Percentiles rank a stretch among this genome's conserved stretches.
Evolutionary conservation across 2,329 filamentous ascomycete genomes (phyloP).

Genomic region (Phaeomoniella chlamydospora): DNA sequence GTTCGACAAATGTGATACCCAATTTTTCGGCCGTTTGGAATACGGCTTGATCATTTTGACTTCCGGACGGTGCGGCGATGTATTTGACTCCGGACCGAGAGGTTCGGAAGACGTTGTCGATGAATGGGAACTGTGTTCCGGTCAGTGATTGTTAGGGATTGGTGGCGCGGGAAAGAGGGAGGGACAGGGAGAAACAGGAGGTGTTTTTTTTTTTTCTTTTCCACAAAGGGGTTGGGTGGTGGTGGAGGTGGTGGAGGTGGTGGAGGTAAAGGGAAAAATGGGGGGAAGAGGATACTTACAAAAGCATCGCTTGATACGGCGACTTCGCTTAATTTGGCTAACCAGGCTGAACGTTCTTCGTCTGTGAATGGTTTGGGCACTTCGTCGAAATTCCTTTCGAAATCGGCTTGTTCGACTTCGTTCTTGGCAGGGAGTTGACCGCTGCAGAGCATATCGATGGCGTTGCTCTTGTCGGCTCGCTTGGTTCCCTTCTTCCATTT

Average conservation of each 20-base stretch:
- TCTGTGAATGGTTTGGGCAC: constrained; percentile 70
- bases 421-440: constrained; percentile 65
- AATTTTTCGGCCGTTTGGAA: constrained; percentile 82
- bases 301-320: constrained; percentile 91
- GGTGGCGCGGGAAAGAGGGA: too few relatives aligned
- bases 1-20: constrained; percentile 88
- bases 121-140: constrained; percentile 73
- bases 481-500: constrained; percentile 98
- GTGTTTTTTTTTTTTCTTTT: too few relatives aligned
- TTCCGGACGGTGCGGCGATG: constrained; percentile 83
- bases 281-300: constrained; percentile 39
- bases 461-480: constrained; percentile 94
- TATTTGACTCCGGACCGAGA: constrained; percentile 85
- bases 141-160: constrained; percentile 4
- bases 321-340: constrained; percentile 59
- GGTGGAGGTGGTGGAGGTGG: too few relatives aligned
- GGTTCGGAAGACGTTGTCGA: constrained; percentile 92
- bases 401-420: constrained; percentile 71
- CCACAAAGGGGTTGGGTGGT: too few relatives aligned
- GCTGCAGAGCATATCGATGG: constrained; percentile 87
- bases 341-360: constrained; percentile 76
- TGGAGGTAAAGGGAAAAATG: neutral
- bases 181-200: constrained; percentile 1
- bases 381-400: constrained; percentile 80
- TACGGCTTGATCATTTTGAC: constrained; percentile 30